Evolutionary conservation across 768 basidiomycete genomes (phyloP), one percentile per base, ranked within the genome.

Genomic region (Tremella yokohamensis): DNA sequence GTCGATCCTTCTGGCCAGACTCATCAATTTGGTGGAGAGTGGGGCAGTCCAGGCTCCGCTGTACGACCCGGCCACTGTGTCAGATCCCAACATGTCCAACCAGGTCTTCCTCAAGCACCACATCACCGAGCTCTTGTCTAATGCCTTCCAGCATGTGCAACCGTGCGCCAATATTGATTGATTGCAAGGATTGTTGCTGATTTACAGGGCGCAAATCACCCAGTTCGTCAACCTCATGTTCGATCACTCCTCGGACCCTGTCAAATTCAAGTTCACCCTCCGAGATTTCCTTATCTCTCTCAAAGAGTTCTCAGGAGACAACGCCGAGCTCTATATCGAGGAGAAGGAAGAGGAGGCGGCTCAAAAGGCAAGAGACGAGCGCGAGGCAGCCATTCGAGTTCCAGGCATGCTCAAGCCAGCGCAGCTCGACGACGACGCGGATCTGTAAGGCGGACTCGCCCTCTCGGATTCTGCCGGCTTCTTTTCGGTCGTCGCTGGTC

Each of bases 331-430:
- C 38, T 97, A 82, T 79, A 80, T 90, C 65, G 94, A 97, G 70
- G 96, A 98, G 78, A 94, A 91, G 78, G 93, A 97, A 75, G 83
- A 84, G 2, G 94, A 94, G 76, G 81, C 82, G 19, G 83, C 86
- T 73, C 81, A 80, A 75, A 87, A 88, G 79, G 85, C 84, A 0
- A 84, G 87, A 64, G 87, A 85, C 60, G 92, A 96, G 78, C 86
- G 86, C 52, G 84, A 91, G 79, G 83, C 87, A 38, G 91, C 92
- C 22, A 88, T 89, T 83, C 84, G 89, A 65, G 90, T 98, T 60
- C 94, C 93, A n/a, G 96, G 96, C 40, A 88, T 97, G 88, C 83
- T 97, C 76, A 96, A 96, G 78, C 93, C 92, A 40, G 88, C 87
- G 66, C 90, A 93, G 77, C 73, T 97, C 75, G 90, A 93, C 73